Base-by-base conservation (phyloP, 2,329 filamentous ascomycete species). In the Camillea tinctor region DNA sequence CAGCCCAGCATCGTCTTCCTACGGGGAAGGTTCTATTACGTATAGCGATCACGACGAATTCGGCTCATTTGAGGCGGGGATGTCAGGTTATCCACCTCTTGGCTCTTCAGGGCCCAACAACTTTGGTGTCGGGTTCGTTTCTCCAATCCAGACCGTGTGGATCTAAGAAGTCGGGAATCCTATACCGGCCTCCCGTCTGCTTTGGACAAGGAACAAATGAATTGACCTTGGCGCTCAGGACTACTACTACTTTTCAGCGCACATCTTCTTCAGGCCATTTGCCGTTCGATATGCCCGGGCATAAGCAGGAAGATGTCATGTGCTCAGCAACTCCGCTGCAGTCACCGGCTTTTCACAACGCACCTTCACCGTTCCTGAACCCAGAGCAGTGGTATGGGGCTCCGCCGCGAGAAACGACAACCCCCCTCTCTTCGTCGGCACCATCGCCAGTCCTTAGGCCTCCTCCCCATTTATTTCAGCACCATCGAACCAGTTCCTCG, bases 21-120 rank as follows among this genome's bases (percentile, higher is more conserved):
- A 84, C 70, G 82, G 71, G n/a, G 77, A 87, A 72, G 78, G 84
- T n/a, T 87, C 86, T 24, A 77, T 86, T 62, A 79, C 81, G 26
- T 88, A 87, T 75, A 88, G 85, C 75, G 86, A 88, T 68, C 79
- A 80, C 52, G 85, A 87, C 59, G 85, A 88, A 64, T 83, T 79
- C 63, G 73, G 74, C 61, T 73, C 79, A 51, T 85, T 78, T 71
- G 81, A 84, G 66, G 69, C 68, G 73, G 75, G 73, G 67, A 80
- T 75, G 69, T 68, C 77, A 66, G 75, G 77, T 64, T 78, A 79
- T 72, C 77, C 79, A 61, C 76, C 79, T 80, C 72, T 79, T 75
- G 75, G 80, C 73, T 71, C 66, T 60, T 64, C 67, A 57, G 72
- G 71, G 68, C 69, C 74, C 72, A 76, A 65, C 75, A 76, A 79